A percentile compares a stretch with the other conserved stretches of the same genome.
These are phyloP conservation scores for Aspergillus nomiae DNA, from an alignment of 2,329 filamentous ascomycete genomes.

Conservation along the genomic window DNA sequence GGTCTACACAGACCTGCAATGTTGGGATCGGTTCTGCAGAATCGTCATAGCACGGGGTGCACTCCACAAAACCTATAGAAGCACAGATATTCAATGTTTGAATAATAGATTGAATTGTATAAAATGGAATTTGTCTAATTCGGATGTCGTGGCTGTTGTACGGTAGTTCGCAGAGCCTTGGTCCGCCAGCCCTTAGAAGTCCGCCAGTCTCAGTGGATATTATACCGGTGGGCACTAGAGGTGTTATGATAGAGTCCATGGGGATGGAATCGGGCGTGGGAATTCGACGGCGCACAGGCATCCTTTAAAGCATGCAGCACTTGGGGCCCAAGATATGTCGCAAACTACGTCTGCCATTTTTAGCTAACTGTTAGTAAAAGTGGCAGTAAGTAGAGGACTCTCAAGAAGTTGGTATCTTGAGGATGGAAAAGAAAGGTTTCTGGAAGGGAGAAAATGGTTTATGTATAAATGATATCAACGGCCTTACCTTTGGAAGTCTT, in stretches of 20 bases:
- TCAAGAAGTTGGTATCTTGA: no score
- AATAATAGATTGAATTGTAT: not conserved
- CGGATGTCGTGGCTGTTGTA: not conserved
- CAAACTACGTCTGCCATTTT: not conserved
- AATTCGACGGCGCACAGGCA: not conserved
- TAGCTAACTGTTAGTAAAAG: not conserved
- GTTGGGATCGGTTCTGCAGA: not conserved
- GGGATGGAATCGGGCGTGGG: not conserved
- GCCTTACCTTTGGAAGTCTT: no score
- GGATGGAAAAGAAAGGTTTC: no score
- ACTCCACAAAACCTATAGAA: not conserved
- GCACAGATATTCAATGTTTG: not conserved
- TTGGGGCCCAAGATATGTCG: not conserved
- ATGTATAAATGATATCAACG: no score
- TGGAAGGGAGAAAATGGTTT: no score
- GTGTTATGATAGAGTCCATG: no score
- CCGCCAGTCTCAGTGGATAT: not conserved
- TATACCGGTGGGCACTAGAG: no score
- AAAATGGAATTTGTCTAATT: not conserved
- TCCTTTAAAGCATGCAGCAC: not conserved
- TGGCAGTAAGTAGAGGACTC: not conserved
- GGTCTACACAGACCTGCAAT: not conserved
- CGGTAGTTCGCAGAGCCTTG: not conserved
- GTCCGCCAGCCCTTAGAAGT: not conserved
- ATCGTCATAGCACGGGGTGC: conserved; percentile 1